These are phyloP conservation scores for Tuber indicum DNA, from an alignment of 495 filamentous ascomycete genomes.

Conservation along the genomic window DNA sequence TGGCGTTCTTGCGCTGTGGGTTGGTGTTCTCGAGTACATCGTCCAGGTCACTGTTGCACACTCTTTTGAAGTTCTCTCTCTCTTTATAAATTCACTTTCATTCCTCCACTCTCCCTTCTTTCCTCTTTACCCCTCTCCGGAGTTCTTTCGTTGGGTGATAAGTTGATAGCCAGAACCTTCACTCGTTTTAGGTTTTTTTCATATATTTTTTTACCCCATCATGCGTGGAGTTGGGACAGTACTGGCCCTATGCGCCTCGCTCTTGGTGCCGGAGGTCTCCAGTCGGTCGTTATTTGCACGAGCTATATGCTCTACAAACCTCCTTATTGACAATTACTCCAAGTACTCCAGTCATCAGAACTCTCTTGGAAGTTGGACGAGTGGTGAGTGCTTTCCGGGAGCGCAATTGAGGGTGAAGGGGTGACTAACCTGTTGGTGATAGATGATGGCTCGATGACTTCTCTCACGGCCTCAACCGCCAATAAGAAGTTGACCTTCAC, in stretches of 20 bases:
- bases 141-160: neutral
- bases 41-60: neutral
- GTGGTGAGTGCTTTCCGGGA: constrained; percentile 46
- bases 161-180: neutral
- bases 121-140: neutral
- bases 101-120: neutral
- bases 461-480: constrained; percentile 46
- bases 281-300: neutral
- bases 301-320: constrained; percentile 47
- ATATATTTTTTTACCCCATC: constrained; percentile 7
- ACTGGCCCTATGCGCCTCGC: constrained; percentile 23
- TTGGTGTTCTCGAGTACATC: neutral
- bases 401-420: neutral
- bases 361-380: constrained; percentile 47
- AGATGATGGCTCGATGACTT: constrained; percentile 55
- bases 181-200: neutral
- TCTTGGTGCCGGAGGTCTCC: constrained; percentile 27
- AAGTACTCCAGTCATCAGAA: constrained; percentile 51
- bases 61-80: neutral
- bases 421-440: constrained; percentile 18
- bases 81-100: neutral
- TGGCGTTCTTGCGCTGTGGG: neutral
- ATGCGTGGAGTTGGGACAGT: constrained; percentile 30
- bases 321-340: constrained; percentile 55
- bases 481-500: constrained; percentile 51